Percentiles rank a stretch among this genome's conserved stretches.
Evolutionary conservation across 441 rosid species (phyloP).

Genomic region (Manihot esculenta): DNA sequence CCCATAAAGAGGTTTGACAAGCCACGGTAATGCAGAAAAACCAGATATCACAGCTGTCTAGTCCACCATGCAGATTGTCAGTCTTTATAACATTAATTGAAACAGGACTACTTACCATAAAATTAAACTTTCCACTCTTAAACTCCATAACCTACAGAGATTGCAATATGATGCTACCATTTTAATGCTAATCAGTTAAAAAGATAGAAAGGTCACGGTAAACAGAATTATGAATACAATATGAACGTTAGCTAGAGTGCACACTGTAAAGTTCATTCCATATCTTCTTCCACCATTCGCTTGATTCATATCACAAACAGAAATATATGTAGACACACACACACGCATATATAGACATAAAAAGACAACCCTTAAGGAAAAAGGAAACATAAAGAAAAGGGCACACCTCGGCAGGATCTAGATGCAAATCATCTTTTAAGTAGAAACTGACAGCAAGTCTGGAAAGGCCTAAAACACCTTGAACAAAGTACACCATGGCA

Average conservation of each 20-base stretch:
- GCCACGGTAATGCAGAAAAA: slow-evolving; percentile 95
- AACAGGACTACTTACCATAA: neutral
- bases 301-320: neutral
- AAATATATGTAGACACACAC: neutral
- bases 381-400: neutral
- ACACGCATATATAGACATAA: no score
- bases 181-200: neutral
- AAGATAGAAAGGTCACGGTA: neutral
- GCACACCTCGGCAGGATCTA: slow-evolving; percentile 96
- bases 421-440: slow-evolving; percentile 89
- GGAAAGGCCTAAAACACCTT: slow-evolving; percentile 94
- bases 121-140: neutral
- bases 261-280: neutral
- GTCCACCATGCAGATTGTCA: slow-evolving; percentile 53
- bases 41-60: slow-evolving; percentile 98
- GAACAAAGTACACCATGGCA: slow-evolving; percentile 97
- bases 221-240: neutral
- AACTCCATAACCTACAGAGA: neutral
- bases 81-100: slow-evolving; percentile 23
- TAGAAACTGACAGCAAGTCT: slow-evolving; percentile 94
- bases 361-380: no score
- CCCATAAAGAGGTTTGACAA: slow-evolving; percentile 87
- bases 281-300: neutral
- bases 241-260: neutral
- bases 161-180: neutral